phyloP scores from a whole-genome alignment of 129 eudicot genomes.

The Arctium lappa region DNA sequence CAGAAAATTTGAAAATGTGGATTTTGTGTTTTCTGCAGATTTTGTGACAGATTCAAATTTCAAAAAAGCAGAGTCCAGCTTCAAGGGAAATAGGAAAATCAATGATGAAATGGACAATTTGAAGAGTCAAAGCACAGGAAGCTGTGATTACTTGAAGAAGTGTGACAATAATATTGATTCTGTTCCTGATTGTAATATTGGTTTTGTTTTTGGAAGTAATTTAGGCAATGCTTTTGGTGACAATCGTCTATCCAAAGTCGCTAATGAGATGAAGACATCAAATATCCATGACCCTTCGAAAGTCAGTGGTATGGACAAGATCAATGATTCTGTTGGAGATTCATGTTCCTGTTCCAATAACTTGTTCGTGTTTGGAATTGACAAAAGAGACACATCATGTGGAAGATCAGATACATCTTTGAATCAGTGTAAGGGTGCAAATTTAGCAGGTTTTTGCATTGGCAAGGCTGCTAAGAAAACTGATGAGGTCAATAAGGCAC shows the following conservation, averaged over 20 bases:
- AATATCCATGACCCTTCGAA: slow-evolving; percentile 32
- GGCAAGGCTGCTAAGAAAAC: slow-evolving; percentile 4
- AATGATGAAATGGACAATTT: slow-evolving; percentile 16
- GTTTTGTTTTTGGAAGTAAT: slow-evolving; percentile 26
- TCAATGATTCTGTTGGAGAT: slow-evolving; percentile 5
- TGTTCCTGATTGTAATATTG: slow-evolving; percentile 10
- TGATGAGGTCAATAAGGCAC: slow-evolving; percentile 24
- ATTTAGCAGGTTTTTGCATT: neutral
- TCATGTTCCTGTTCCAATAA: slow-evolving; percentile 8
- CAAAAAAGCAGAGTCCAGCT: slow-evolving; percentile 8
- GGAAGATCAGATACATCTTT: slow-evolving; percentile 17
- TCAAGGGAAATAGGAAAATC: slow-evolving; percentile 25
- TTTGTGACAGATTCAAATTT: neutral
- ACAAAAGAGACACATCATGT: slow-evolving; percentile 16
- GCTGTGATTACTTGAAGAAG: slow-evolving; percentile 17
- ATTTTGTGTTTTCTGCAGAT: slow-evolving; percentile 40
- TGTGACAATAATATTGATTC: slow-evolving; percentile 9
- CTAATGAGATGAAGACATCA: slow-evolving; percentile 47
- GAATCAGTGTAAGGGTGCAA: slow-evolving; percentile 6
- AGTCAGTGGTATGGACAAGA: slow-evolving; percentile 16
- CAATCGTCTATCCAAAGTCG: slow-evolving; percentile 27
- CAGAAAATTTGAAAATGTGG: slow-evolving; percentile 20
- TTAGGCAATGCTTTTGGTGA: slow-evolving; percentile 17
- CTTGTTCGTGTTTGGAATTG: slow-evolving; percentile 43
- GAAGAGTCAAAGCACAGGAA: slow-evolving; percentile 25